These are phyloP conservation scores for Lentinula aciculospora DNA, from an alignment of 768 basidiomycete genomes.

Conservation along the genomic window DNA sequence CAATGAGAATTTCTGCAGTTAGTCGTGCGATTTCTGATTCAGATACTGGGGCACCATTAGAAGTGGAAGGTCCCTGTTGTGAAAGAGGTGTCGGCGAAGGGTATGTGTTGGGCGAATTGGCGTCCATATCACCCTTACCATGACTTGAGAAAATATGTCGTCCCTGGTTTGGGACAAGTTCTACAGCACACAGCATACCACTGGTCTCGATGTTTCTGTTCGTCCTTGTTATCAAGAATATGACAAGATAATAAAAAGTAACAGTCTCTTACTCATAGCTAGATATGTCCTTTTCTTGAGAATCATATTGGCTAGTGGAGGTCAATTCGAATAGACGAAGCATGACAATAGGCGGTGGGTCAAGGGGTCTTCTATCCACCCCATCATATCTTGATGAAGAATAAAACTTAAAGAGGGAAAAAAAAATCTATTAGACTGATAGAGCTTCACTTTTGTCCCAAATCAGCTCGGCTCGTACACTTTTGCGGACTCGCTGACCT, in stretches of 20 bases:
- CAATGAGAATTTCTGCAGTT: conserved; percentile 32
- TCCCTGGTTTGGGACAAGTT: conserved; percentile 40
- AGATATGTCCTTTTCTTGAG: conserved; percentile 19
- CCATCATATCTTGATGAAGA: conserved; percentile 55
- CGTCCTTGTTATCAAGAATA: conserved; percentile 11
- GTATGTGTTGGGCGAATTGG: too few species aligned
- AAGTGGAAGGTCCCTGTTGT: neutral
- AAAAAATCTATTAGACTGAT: neutral
- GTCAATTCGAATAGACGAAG: conserved; percentile 41
- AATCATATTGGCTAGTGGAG: conserved; percentile 28
- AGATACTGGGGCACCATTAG: neutral
- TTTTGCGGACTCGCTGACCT: conserved; percentile 57
- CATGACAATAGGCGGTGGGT: conserved; percentile 60
- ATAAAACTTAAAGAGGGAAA: conserved; percentile 9
- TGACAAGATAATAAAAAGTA: neutral
- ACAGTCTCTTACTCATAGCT: conserved; percentile 48
- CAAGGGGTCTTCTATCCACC: conserved; percentile 58
- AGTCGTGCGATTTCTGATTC: neutral
- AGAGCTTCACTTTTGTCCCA: conserved; percentile 51
- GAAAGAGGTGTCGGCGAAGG: too few species aligned
- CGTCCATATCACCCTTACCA: too few species aligned
- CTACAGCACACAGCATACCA: conserved; percentile 75
- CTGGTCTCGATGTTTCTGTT: conserved; percentile 52
- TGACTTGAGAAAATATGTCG: neutral
- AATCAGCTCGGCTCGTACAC: conserved; percentile 49